Base-by-base conservation (phyloP, 768 basidiomycete genomes). In the Boletus reticuloceps region DNA sequence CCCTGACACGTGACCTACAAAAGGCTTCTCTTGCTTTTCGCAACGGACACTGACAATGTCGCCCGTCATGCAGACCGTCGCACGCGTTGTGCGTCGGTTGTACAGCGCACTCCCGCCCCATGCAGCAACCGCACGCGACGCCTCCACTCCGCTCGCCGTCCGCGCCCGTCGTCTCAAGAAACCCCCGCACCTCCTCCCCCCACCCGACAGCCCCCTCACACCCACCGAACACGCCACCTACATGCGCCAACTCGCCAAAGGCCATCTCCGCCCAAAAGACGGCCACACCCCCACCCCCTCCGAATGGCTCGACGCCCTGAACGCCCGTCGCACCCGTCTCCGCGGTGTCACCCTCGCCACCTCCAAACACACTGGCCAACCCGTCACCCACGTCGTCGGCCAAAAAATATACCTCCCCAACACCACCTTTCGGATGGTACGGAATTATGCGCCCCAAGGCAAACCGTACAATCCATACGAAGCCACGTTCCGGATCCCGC, bases 401-500 rank as follows among this genome's bases (percentile, higher is more conserved):
- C 84, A 88, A 63, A 84, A 84, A 59, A 79, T 97, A 22, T 97
- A 94, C 75, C 86, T 98, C 37, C 94, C 94, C 39, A 96, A 98
- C 71, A 78, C 88, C 67, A 71, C 89, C 57, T 87, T 96, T 72
- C 81, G 82, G 53, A 79, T 98, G 53, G 84, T 95, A 42, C 84
- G 91, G 22, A 98, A 98, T 69, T 74, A 86, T 61, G 94, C 92
- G 0, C 84, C 80, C 0, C 71, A 74, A 4, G 90, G 88, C 1
- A 75, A 89, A 61, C 79, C 92, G 1, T 98, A 98, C 78, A 95
- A 98, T 58, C 94, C 94, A 1, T 94, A 88, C 76, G 88, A 94
- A 70, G 94, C 94, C 10, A 98, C 94, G 4, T 96, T 98, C 77
- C 90, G 92, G 52, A 79, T 96, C 39, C 89, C 93, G n/a, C 82